Base-by-base conservation (phyloP, 257 asterid species). In the Haberlea rhodopensis region DNA sequence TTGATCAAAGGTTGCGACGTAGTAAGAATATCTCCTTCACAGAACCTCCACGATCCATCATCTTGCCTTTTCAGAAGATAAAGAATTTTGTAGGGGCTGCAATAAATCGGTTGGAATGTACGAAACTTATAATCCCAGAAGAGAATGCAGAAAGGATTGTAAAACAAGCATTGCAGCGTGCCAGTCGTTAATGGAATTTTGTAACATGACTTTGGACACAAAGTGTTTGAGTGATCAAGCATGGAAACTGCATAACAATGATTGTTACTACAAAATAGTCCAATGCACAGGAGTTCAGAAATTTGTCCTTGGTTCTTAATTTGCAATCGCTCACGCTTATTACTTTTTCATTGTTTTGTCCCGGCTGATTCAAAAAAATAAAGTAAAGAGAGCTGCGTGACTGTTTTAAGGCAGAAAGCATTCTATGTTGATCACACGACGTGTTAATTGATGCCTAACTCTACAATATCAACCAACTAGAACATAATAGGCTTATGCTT, bases 1-100 rank as follows among this genome's bases (percentile, higher is more conserved):
- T 70, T 53, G 65, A 67, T 54, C 71, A 53, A 53, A 53, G 52
- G 46, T 75, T 86, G 84, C 1, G 76, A 68, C 13, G 86, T 79
- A 62, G 82, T 78, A 69, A 72, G 83, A 74, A 94, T 81, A 68
- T 83, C 85, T 59, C 81, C 83, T 79, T 88, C 84, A 31, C 74
- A 83, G 76, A 94, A 90, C 79, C 81, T 90, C 97, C 99, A 94
- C 4, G 92, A 83, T 56, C 95, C 96, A 63, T 86, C 95, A 5
- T 72, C 82, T 57, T 86, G 90, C 87, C 85, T 88, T 84, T 82
- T 85, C 65, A 90, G 85, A 67, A 67, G 80, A 72, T 94, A 94
- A n/a, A 73, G 83, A 72, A 90, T 85, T 76, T 75, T 80, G 57
- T 94, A 94, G 26, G 96, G 79, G 95, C 99, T 90, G 96, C 92